Percentiles rank a stretch among this genome's conserved stretches.
Evolutionary conservation across 441 rosid species (phyloP).

Genomic region (Arabidopsis hybrid): DNA sequence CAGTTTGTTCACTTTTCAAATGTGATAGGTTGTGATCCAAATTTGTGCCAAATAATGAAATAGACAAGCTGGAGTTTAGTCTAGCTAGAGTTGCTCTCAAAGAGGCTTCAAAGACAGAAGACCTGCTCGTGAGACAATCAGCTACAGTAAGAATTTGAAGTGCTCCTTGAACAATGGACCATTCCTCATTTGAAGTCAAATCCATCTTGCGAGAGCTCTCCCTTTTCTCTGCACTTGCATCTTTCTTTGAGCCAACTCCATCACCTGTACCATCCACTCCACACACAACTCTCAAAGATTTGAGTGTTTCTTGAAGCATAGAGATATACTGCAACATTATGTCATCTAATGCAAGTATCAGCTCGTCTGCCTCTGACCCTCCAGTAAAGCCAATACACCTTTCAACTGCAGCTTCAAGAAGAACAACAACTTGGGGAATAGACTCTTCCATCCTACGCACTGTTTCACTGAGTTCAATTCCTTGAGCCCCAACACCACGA

Average conservation of each 20-base stretch:
- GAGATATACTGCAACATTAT: constrained; percentile 91
- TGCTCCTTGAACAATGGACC: constrained; percentile 99
- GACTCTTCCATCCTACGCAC: constrained; percentile 99
- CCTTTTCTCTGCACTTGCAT: constrained; percentile 72
- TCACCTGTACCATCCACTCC: constrained; percentile 83
- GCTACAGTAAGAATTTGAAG: constrained; percentile 95
- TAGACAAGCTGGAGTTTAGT: constrained; percentile 83
- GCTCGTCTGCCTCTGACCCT: constrained; percentile 97
- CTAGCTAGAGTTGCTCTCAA: constrained; percentile 94
- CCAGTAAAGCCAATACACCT: constrained; percentile 95
- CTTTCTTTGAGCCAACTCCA: constrained; percentile 63
- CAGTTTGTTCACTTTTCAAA: constrained; percentile 53
- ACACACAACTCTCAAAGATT: constrained; percentile 89
- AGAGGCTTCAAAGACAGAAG: constrained; percentile 95
- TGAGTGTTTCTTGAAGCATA: constrained; percentile 89
- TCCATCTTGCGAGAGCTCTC: constrained; percentile 78
- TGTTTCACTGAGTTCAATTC: constrained; percentile 96
- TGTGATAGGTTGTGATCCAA: constrained; percentile 78
- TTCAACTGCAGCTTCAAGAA: constrained; percentile 96
- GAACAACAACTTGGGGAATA: constrained; percentile 89
- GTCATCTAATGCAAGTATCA: constrained; percentile 92
- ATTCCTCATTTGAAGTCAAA: constrained; percentile 86
- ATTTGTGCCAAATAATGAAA: constrained; percentile 77
- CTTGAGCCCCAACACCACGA: constrained; percentile 99
- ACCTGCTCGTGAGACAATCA: constrained; percentile 94